Evolutionary conservation across 805 yeast species (phyloP).

Genomic region (Priceomyces carsonii): DNA sequence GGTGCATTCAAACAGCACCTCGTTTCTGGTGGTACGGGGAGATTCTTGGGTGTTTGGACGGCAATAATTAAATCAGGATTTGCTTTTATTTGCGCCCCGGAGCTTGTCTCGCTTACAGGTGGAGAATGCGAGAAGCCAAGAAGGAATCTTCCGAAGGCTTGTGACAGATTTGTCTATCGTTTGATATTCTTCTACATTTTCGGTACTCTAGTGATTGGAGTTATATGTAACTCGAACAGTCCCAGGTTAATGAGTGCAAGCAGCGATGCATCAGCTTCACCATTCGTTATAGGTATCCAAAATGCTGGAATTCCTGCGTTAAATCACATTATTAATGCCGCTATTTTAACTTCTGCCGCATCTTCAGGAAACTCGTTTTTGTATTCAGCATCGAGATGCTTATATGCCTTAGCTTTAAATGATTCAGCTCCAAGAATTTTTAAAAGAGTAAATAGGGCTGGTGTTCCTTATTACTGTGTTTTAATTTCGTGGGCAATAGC

Average conservation of each 20-base stretch:
- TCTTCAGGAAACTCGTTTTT: slow-evolving; percentile 44
- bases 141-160: slow-evolving; percentile 51
- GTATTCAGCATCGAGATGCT: slow-evolving; percentile 40
- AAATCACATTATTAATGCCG: slow-evolving; percentile 62
- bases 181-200: slow-evolving; percentile 38
- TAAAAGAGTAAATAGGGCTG: slow-evolving; percentile 37
- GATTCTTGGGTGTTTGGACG: slow-evolving; percentile 63
- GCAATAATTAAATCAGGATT: slow-evolving; percentile 64
- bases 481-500: slow-evolving; percentile 34
- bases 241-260: slow-evolving; percentile 20
- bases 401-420: slow-evolving; percentile 37
- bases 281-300: slow-evolving; percentile 65
- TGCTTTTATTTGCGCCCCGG: slow-evolving; percentile 64
- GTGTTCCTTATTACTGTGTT: slow-evolving; percentile 41
- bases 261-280: slow-evolving; percentile 57
- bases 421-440: slow-evolving; percentile 43
- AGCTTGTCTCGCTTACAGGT: slow-evolving; percentile 72
- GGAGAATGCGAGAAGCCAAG: slow-evolving; percentile 35
- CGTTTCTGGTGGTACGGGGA: slow-evolving; percentile 61
- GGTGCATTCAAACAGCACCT: slow-evolving; percentile 41
- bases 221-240: slow-evolving; percentile 31
- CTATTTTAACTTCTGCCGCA: slow-evolving; percentile 57
- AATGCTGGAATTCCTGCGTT: too few species aligned
- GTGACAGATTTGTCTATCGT: slow-evolving; percentile 56
- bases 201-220: slow-evolving; percentile 41